Evolutionary conservation across 768 basidiomycete genomes (phyloP).

Genomic region (Boletellus ananiceps): DNA sequence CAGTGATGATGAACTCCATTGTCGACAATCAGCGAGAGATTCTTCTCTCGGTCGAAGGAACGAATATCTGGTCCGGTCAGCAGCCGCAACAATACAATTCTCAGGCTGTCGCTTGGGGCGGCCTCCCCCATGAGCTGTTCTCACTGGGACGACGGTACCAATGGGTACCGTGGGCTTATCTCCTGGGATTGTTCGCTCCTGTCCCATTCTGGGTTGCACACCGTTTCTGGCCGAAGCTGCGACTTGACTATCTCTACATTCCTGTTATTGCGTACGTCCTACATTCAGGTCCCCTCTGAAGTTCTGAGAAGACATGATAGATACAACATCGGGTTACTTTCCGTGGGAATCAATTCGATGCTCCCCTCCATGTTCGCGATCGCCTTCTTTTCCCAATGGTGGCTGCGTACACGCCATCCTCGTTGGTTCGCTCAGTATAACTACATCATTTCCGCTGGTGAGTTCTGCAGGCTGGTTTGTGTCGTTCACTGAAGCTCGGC

Average conservation of each 20-base stretch:
- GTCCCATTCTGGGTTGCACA: constrained; percentile 41
- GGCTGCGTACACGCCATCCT: constrained; percentile 34
- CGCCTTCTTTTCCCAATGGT: constrained; percentile 35
- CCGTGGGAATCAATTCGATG: constrained; percentile 27
- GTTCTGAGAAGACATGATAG: neutral
- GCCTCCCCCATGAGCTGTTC: constrained; percentile 34
- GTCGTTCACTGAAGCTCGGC: neutral
- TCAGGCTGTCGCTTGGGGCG: constrained; percentile 39
- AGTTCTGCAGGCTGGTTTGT: neutral
- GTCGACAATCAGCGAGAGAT: constrained; percentile 47
- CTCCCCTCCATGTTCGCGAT: constrained; percentile 14
- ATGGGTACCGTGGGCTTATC: constrained; percentile 39
- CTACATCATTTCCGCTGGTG: constrained; percentile 40
- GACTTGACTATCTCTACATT: constrained; percentile 24
- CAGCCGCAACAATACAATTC: constrained; percentile 29
- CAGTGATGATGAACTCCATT: constrained; percentile 58
- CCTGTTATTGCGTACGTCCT: constrained; percentile 25
- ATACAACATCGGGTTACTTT: constrained; percentile 15
- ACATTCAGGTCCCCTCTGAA: neutral
- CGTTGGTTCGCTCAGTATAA: constrained; percentile 37
- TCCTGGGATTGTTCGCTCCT: constrained; percentile 33
- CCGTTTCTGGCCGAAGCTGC: constrained; percentile 31
- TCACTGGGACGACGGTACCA: constrained; percentile 27
- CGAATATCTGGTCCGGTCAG: constrained; percentile 34
- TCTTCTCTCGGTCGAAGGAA: constrained; percentile 51